Evolutionary conservation across 78 protist genomes (phyloP).

Genomic region (Dictyostelium discoideum): DNA sequence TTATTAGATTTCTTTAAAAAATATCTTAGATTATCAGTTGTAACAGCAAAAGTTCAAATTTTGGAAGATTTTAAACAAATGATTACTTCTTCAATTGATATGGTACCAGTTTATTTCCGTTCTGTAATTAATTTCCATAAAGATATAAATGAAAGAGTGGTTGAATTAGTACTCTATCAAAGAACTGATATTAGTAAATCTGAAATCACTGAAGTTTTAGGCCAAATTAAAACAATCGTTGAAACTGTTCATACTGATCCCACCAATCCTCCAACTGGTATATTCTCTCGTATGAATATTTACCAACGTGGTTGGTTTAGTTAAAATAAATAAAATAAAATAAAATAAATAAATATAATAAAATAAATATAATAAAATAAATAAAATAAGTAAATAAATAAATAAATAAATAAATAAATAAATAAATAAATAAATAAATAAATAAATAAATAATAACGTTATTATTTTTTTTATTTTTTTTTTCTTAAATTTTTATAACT

Average conservation of each 20-base stretch:
- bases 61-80: conserved; percentile 67
- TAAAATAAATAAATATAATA: not conserved
- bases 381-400: too few species aligned
- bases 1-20: conserved; percentile 64
- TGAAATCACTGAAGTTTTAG: conserved; percentile 15
- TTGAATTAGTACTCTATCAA: conserved; percentile 41
- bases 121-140: conserved; percentile 50
- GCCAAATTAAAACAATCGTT: not conserved
- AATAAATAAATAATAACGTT: too few species aligned
- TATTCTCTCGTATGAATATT: conserved; percentile 38
- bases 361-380: not conserved
- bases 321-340: not conserved
- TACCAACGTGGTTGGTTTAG: conserved; percentile 9
- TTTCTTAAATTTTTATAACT: too few species aligned
- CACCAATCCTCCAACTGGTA: conserved; percentile 22
- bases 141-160: conserved; percentile 51
- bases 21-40: conserved; percentile 72
- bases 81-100: conserved; percentile 30
- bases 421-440: too few species aligned
- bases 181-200: conserved; percentile 28
- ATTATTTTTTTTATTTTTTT: too few species aligned
- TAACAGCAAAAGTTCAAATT: conserved; percentile 44
- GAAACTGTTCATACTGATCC: conserved; percentile 15
- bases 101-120: conserved; percentile 54
- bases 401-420: too few species aligned